phyloP scores from a whole-genome alignment of 805 yeast genomes.

The Yueomyces sinensis region DNA sequence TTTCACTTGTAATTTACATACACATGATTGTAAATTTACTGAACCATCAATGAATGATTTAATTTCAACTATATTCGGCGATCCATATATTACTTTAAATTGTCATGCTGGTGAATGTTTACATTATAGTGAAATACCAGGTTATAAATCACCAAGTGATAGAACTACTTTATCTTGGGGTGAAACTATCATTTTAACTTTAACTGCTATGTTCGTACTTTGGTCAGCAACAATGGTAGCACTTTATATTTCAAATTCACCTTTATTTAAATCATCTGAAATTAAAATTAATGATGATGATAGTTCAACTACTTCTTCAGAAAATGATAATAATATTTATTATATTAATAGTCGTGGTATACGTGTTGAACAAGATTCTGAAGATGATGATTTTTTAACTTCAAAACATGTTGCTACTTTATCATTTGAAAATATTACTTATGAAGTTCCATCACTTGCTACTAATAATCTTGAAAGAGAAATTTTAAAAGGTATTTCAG shows the following conservation, averaged over 20 bases:
- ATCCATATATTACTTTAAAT: slow-evolving; percentile 66
- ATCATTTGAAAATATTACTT: slow-evolving; percentile 61
- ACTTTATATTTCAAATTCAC: slow-evolving; percentile 43
- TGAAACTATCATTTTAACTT: slow-evolving; percentile 32
- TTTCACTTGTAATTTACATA: slow-evolving; percentile 59
- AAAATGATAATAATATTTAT: slow-evolving; percentile 8
- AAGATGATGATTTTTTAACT: slow-evolving; percentile 31
- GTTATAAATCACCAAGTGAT: slow-evolving; percentile 53
- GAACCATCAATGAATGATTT: slow-evolving; percentile 95
- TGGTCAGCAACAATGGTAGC: slow-evolving; percentile 19
- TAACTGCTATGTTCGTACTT: slow-evolving; percentile 28
- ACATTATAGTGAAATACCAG: slow-evolving; percentile 88
- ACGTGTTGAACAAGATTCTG: slow-evolving; percentile 1
- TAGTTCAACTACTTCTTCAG: not conserved
- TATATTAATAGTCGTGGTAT: slow-evolving; percentile 3
- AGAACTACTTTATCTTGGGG: slow-evolving; percentile 18
- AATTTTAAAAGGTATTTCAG: slow-evolving; percentile 54
- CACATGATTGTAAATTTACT: slow-evolving; percentile 59
- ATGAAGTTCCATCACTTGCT: slow-evolving; percentile 19
- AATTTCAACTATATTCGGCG: slow-evolving; percentile 89
- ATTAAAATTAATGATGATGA: slow-evolving; percentile 15
- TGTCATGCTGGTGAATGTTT: slow-evolving; percentile 87
- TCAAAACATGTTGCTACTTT: slow-evolving; percentile 52
- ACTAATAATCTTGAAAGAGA: slow-evolving; percentile 10
- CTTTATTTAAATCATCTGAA: slow-evolving; percentile 34